A percentile compares a stretch with the other conserved stretches of the same genome.
phyloP scores from a whole-genome alignment of 768 basidiomycete genomes.

The Lactarius deliciosus region DNA sequence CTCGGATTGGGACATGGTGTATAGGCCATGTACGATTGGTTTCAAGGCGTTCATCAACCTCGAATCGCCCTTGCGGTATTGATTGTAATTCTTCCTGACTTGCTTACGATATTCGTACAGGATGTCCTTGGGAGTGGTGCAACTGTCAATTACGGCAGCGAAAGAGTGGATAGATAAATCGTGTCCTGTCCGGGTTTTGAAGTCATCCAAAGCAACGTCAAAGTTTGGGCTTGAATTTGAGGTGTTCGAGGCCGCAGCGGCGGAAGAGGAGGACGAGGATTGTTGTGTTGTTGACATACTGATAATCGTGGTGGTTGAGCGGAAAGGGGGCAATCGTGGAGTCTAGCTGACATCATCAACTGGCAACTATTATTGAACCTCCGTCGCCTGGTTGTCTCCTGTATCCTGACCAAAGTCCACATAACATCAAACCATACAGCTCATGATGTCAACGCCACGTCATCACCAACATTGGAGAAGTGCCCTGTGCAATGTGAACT shows the following conservation, averaged over 20 bases:
- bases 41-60: conserved; percentile 9
- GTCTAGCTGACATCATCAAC: conserved; percentile 3
- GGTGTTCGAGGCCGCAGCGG: background rate
- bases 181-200: conserved; percentile 1
- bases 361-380: background rate
- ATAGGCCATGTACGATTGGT: background rate
- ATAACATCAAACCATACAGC: background rate
- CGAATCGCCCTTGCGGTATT: conserved; percentile 1
- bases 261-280: background rate
- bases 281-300: background rate
- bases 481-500: no score
- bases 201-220: conserved; percentile 1
- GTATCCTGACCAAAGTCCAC: background rate
- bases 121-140: background rate
- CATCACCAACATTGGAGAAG: background rate
- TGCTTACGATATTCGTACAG: background rate
- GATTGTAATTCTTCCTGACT: background rate
- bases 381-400: background rate
- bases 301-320: conserved; percentile 4
- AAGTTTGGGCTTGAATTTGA: conserved; percentile 2
- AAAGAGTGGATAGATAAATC: background rate
- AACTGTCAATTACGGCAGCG: background rate
- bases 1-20: conserved; percentile 2
- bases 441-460: background rate
- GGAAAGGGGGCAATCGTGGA: conserved; percentile 1